Percentiles rank a stretch among this genome's conserved stretches.
phyloP scores from a whole-genome alignment of 1,284 basidiomycete genomes.

The Caloboletus firmus region DNA sequence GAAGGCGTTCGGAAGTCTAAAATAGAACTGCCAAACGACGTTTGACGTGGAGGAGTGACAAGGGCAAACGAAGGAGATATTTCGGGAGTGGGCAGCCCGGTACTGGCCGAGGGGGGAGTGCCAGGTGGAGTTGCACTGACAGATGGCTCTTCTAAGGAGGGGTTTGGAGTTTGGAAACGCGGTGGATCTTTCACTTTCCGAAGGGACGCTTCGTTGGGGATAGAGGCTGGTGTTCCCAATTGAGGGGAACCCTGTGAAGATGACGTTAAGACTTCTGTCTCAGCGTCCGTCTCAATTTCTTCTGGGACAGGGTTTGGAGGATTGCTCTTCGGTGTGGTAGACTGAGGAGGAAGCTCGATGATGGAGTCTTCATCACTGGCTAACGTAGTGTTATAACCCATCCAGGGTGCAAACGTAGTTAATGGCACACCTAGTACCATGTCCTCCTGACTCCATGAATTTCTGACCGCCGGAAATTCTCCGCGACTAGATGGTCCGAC shows the following conservation, averaged over 20 bases:
- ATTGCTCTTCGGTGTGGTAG: conserved; percentile 28
- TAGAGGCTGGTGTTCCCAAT: background rate
- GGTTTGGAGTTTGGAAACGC: conserved; percentile 3
- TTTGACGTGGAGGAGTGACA: conserved; percentile 53
- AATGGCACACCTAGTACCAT: conserved; percentile 36
- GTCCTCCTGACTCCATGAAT: conserved; percentile 31
- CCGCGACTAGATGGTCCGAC: conserved; percentile 29
- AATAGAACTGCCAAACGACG: conserved; percentile 42
- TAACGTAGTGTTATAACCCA: conserved; percentile 21
- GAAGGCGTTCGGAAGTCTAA: conserved; percentile 60
- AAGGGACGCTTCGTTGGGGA: conserved; percentile 13
- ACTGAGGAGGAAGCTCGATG: conserved; percentile 19
- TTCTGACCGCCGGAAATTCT: conserved; percentile 26
- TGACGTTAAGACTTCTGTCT: conserved; percentile 30
- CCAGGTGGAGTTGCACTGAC: conserved; percentile 28
- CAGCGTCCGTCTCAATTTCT: conserved; percentile 28
- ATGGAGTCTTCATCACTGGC: conserved; percentile 42
- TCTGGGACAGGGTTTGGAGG: conserved; percentile 14
- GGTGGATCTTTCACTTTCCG: conserved; percentile 17
- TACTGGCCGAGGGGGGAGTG: conserved; percentile 19
- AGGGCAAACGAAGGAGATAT: conserved; percentile 30
- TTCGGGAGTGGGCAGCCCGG: conserved; percentile 7
- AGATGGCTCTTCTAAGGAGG: background rate
- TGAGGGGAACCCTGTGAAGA: conserved; percentile 24
- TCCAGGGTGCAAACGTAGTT: background rate